Evolutionary conservation across 129 eudicot genomes (phyloP), one percentile per base, ranked within the genome.

Genomic region (Heracleum sosnowskyi): DNA sequence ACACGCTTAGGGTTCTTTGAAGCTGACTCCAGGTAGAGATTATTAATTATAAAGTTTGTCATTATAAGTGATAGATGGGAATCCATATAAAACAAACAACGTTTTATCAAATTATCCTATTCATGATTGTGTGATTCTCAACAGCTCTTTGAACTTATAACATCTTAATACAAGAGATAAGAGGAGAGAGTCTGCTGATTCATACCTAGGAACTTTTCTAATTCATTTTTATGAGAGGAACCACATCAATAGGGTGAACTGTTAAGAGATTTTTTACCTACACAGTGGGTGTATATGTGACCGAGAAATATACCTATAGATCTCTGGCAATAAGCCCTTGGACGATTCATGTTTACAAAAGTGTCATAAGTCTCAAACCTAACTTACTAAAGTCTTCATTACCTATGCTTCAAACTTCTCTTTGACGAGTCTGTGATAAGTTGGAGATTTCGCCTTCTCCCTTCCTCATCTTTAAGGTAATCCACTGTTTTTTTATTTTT

Each of bases 181-280:
- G 68, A 34, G 17, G 12, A 51, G 36, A 4, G 69, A 36, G 62
- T 49, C 35, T 51, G n/a, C 4, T 77, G 5, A 55, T 83, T 49
- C 73, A 35, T 84, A 95, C 98, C 97, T 77, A 46, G 99, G 99
- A 77, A 96, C 90, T 78, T 87, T 96, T 57, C 99, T 82, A 46
- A 92, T 60, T 55, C 97, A 96, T 89, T 85, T 90, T 96, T 83
- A 97, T 87, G 45, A 92, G 82, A 82, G 97, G 97, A 82, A 88
- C 93, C 66, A 85, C 91, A 78, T 89, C 93, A 28, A 88, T 90
- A 44, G 97, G 93, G 78, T 91, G 86, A 82, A 94, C 98, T n/a
- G 93, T 88, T 60, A 94, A 83, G 18, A 94, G 93, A 84, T 88
- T 94, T 84, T 94, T 94, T 76, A 94, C 98, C 98, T 94, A 90